Percentiles rank a stretch among this genome's conserved stretches.
phyloP scores from a whole-genome alignment of 148 eudicot species.

The Polygonum aviculare region DNA sequence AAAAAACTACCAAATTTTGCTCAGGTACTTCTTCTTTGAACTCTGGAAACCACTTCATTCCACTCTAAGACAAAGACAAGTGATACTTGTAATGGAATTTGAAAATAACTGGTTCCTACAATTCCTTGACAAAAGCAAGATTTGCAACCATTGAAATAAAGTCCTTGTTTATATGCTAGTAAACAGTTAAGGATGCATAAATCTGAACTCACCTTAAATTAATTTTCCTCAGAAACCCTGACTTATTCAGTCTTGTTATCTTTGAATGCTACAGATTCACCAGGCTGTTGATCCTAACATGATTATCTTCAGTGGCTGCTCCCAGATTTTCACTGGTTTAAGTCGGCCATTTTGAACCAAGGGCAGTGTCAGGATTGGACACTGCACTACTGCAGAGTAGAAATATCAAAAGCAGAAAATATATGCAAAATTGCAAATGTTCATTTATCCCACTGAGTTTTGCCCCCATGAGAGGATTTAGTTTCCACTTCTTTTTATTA shows the following conservation, averaged over 20 bases:
- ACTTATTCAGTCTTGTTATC: not conserved
- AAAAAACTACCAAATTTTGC: not conserved
- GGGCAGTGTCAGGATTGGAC: not conserved
- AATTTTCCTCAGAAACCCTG: no score
- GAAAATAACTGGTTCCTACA: not conserved
- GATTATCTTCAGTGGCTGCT: not conserved
- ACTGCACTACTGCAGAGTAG: not conserved
- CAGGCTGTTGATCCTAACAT: not conserved
- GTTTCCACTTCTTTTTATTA: not conserved
- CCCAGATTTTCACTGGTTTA: not conserved
- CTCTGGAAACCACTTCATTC: not conserved
- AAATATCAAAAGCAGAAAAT: not conserved
- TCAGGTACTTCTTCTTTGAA: not conserved
- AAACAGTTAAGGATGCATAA: no score
- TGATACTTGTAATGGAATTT: no score
- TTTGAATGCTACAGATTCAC: not conserved
- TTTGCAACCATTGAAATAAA: no score
- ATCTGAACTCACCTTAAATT: no score
- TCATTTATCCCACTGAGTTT: constrained; percentile 7
- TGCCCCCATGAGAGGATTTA: not conserved
- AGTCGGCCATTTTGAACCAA: not conserved
- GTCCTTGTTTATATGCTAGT: no score
- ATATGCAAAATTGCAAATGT: not conserved
- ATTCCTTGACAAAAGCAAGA: not conserved
- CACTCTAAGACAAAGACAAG: not conserved